phyloP scores from a whole-genome alignment of 371 early-diverging fungal genomes.

The Rhizopus arrhizus region DNA sequence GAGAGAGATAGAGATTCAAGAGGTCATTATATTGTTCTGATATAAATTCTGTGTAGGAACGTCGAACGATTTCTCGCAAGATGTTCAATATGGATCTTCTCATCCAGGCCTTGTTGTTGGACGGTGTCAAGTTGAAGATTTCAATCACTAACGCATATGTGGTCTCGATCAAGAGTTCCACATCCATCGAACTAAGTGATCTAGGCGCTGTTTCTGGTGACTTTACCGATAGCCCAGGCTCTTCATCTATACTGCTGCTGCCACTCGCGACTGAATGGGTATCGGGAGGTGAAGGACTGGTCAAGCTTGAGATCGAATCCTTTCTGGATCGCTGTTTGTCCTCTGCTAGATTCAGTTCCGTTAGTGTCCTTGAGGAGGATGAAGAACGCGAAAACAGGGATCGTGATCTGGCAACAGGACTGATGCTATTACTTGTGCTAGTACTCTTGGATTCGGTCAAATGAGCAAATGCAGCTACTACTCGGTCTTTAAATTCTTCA shows the following conservation, averaged over 20 bases:
- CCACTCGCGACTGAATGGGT: not conserved
- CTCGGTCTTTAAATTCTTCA: constrained; percentile 41
- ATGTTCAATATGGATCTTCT: constrained; percentile 46
- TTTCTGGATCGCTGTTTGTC: constrained; percentile 19
- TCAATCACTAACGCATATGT: constrained; percentile 51
- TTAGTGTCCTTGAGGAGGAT: constrained; percentile 13
- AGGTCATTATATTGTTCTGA: constrained; percentile 44
- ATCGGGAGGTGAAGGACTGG: constrained; percentile 5
- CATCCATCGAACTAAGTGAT: constrained; percentile 39
- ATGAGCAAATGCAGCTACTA: constrained; percentile 12
- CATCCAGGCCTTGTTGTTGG: constrained; percentile 55
- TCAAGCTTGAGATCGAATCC: constrained; percentile 34
- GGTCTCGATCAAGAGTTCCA: constrained; percentile 52
- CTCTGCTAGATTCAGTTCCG: not conserved
- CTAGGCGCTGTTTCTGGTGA: constrained; percentile 4
- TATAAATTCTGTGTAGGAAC: constrained; percentile 50
- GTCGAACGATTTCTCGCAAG: constrained; percentile 47
- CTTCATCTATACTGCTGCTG: not conserved
- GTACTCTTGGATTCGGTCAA: not conserved
- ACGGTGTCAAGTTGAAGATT: constrained; percentile 47
- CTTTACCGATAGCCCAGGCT: not conserved
- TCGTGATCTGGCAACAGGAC: constrained; percentile 1
- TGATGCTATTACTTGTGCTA: not conserved
- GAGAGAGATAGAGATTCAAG: constrained; percentile 37
- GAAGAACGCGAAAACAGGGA: constrained; percentile 23